Percentiles rank a stretch among this genome's conserved stretches.
Evolutionary conservation across 805 yeast species (phyloP).

Genomic region (Zygosaccharomyces siamensis): DNA sequence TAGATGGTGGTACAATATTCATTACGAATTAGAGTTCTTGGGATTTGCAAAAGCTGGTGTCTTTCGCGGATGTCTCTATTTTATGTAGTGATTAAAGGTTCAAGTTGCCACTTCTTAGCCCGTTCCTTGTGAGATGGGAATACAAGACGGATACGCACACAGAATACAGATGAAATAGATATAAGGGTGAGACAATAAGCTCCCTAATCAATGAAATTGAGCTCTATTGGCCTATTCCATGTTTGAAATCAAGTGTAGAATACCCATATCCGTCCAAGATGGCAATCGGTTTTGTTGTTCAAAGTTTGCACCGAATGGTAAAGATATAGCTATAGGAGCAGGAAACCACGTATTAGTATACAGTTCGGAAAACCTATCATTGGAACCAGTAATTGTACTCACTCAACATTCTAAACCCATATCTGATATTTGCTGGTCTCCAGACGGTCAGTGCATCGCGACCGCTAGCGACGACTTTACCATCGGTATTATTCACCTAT

Average conservation of each 20-base stretch:
- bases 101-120: constrained; percentile 2
- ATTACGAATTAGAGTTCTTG: constrained; percentile 9
- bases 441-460: constrained; percentile 66
- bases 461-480: constrained; percentile 85
- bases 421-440: constrained; percentile 73
- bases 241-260: constrained; percentile 8
- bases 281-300: constrained; percentile 39
- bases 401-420: constrained; percentile 54
- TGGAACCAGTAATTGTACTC: constrained; percentile 16
- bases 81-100: not conserved
- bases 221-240: constrained; percentile 4
- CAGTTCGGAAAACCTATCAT: constrained; percentile 39
- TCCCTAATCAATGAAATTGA: not conserved
- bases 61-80: too few species aligned
- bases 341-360: constrained; percentile 58
- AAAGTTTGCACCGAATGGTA: constrained; percentile 59
- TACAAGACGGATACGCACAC: not conserved
- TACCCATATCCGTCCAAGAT: constrained; percentile 5
- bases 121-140: constrained; percentile 1
- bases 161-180: not conserved
- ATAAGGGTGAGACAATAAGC: not conserved
- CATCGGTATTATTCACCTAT: constrained; percentile 64
- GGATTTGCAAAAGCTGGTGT: not conserved
- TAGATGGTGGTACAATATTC: constrained; percentile 53
- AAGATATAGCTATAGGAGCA: constrained; percentile 52